Percentiles rank a stretch among this genome's conserved stretches.
Evolutionary conservation across 2,329 filamentous ascomycete genomes (phyloP).

Genomic region (Aspergillus japonicus): DNA sequence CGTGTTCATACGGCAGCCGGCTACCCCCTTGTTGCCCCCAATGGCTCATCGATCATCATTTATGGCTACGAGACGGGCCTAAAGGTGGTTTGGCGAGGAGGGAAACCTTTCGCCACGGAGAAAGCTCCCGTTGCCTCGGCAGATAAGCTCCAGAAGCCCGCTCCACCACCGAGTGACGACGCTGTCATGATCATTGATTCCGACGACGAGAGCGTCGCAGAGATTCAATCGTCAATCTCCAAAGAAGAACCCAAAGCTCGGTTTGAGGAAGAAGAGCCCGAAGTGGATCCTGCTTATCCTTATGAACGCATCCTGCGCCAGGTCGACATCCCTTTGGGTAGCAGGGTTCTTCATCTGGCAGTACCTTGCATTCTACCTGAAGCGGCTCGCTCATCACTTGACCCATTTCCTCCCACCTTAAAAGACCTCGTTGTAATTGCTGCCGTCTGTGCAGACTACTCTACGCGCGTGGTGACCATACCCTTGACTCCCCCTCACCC

Average conservation of each 20-base stretch:
- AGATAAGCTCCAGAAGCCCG: constrained; percentile 23
- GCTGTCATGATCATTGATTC: constrained; percentile 57
- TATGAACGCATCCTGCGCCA: constrained; percentile 55
- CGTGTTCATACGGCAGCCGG: constrained; percentile 56
- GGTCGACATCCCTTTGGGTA: constrained; percentile 55
- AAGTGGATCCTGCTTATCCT: constrained; percentile 57
- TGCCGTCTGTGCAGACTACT: constrained; percentile 57
- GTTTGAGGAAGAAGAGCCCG: constrained; percentile 55
- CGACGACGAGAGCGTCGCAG: constrained; percentile 52
- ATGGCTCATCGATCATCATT: constrained; percentile 61
- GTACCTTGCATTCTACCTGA: constrained; percentile 47
- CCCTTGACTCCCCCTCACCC: constrained; percentile 55
- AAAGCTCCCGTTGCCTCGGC: constrained; percentile 28
- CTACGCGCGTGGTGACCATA: constrained; percentile 55
- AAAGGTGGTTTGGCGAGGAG: constrained; percentile 61
- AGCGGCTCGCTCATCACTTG: constrained; percentile 37
- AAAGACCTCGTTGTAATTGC: constrained; percentile 53
- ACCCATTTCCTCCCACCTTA: constrained; percentile 49
- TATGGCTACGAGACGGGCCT: constrained; percentile 61
- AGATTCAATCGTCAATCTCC: constrained; percentile 23
- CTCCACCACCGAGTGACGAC: constrained; percentile 35
- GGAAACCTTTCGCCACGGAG: constrained; percentile 46
- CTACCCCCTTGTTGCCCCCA: constrained; percentile 59
- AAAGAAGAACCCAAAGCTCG: constrained; percentile 31
- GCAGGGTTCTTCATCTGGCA: constrained; percentile 54